Percentiles rank a stretch among this genome's conserved stretches.
Evolutionary conservation across 768 basidiomycete species (phyloP).

Genomic region (Phaeotremella skinneri): DNA sequence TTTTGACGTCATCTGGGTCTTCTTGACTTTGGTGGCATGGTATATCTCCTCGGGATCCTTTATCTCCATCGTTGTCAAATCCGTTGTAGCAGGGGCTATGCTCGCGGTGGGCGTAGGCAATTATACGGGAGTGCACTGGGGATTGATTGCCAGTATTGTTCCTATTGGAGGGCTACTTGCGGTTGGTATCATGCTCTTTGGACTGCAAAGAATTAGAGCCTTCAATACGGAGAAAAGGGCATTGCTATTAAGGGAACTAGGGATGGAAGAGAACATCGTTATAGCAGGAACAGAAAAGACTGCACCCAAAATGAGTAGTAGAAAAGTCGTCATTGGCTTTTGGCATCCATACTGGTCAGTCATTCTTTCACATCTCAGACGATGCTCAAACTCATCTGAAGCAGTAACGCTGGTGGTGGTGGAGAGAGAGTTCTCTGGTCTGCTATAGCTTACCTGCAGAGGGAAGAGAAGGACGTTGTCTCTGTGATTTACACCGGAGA

Average conservation of each 20-base stretch:
- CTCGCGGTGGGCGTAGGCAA: conserved; percentile 1
- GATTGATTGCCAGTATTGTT: conserved; percentile 31
- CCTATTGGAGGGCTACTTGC: conserved; percentile 32
- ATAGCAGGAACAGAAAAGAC: conserved; percentile 28
- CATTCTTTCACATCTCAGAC: conserved; percentile 1
- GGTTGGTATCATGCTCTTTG: conserved; percentile 21
- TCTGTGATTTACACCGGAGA: conserved; percentile 90
- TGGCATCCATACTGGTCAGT: conserved; percentile 95
- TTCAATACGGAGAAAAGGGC: conserved; percentile 31
- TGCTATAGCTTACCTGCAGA: conserved; percentile 73
- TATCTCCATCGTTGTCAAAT: conserved; percentile 15
- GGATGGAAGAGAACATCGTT: conserved; percentile 26
- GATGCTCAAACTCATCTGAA: conserved; percentile 9
- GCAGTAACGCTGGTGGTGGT: conserved; percentile 91
- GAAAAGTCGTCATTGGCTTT: conserved; percentile 64
- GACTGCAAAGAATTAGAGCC: conserved; percentile 21
- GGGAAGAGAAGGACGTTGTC: conserved; percentile 54
- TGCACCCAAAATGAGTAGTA: conserved; percentile 23
- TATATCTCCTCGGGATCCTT: conserved; percentile 28
- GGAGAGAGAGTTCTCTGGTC: conserved; percentile 96
- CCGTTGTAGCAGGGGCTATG: background rate
- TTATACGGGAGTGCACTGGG: conserved; percentile 38
- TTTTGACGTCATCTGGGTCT: conserved; percentile 63
- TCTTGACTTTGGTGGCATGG: conserved; percentile 29
- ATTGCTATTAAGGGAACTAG: conserved; percentile 30